A percentile compares a stretch with the other conserved stretches of the same genome.
Evolutionary conservation across 148 eudicot species (phyloP).

Genomic region (Silene latifolia): DNA sequence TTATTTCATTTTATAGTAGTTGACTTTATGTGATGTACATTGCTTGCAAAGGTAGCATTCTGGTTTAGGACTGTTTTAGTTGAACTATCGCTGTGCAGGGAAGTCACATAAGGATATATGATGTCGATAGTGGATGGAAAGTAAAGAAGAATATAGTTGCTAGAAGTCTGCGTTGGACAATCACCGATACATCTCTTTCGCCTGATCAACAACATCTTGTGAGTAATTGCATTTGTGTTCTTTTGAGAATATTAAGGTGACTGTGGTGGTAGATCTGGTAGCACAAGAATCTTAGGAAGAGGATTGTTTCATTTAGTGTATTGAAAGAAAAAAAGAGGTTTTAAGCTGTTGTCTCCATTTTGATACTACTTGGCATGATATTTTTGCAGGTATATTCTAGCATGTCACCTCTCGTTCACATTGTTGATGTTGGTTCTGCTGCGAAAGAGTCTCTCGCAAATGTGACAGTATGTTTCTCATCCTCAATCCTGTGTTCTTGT

Average conservation of each 20-base stretch:
- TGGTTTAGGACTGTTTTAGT: conserved; percentile 1
- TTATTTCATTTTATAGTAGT: background rate
- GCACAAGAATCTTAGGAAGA: background rate
- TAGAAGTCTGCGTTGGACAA: conserved; percentile 78
- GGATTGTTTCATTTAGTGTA: background rate
- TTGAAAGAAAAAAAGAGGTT: background rate
- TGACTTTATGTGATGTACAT: background rate
- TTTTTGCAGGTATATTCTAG: conserved; percentile 68
- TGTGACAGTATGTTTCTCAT: conserved; percentile 56
- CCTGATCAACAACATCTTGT: conserved; percentile 79
- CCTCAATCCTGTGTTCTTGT: background rate
- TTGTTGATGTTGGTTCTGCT: conserved; percentile 67
- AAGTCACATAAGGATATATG: conserved; percentile 71
- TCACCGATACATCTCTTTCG: conserved; percentile 87
- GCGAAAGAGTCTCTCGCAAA: conserved; percentile 73
- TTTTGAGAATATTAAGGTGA: background rate
- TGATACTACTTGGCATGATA: background rate
- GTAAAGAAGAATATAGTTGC: conserved; percentile 75
- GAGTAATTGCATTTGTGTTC: conserved; percentile 25
- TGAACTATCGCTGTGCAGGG: conserved; percentile 40
- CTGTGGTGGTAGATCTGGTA: background rate
- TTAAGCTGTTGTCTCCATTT: background rate
- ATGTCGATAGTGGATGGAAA: conserved; percentile 75
- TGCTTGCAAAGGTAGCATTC: background rate
- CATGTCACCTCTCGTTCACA: conserved; percentile 78